phyloP scores from a whole-genome alignment of 768 basidiomycete genomes.

The Multifurca ochricompacta region DNA sequence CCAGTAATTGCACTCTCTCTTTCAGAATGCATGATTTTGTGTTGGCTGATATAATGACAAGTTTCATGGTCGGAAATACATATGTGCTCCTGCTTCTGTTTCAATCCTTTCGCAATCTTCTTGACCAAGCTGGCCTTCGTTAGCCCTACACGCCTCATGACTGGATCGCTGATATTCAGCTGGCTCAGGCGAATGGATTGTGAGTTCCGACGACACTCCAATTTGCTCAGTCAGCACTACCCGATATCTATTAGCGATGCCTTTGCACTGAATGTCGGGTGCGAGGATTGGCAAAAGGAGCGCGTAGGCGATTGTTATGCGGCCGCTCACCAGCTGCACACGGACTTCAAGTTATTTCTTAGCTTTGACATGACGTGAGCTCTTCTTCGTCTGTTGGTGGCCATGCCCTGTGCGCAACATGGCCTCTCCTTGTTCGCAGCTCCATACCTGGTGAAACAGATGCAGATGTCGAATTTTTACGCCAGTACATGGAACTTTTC shows the following conservation, averaged over 20 bases:
- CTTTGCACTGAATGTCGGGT: slow-evolving; percentile 23
- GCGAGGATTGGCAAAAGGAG: slow-evolving; percentile 24
- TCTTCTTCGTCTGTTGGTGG: neutral
- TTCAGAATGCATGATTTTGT: neutral
- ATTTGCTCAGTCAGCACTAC: neutral
- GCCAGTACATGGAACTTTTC: slow-evolving; percentile 26
- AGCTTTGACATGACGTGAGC: slow-evolving; percentile 33
- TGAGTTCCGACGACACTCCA: neutral
- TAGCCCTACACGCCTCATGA: slow-evolving; percentile 3
- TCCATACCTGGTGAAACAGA: slow-evolving; percentile 13
- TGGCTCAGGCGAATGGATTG: slow-evolving; percentile 11
- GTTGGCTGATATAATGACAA: neutral
- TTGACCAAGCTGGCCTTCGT: neutral
- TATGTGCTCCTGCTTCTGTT: neutral
- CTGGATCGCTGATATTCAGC: neutral
- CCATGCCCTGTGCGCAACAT: neutral
- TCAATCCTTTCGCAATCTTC: neutral
- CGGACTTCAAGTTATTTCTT: slow-evolving; percentile 31
- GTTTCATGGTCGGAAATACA: slow-evolving; percentile 14
- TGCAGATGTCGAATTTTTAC: slow-evolving; percentile 21
- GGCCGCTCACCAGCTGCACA: slow-evolving; percentile 40
- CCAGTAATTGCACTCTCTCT: slow-evolving; percentile 10
- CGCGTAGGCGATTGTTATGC: slow-evolving; percentile 32
- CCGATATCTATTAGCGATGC: slow-evolving; percentile 2
- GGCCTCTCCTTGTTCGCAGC: slow-evolving; percentile 26